Base-by-base conservation (phyloP, 495 filamentous ascomycete species). In the Talaromyces ruber region DNA sequence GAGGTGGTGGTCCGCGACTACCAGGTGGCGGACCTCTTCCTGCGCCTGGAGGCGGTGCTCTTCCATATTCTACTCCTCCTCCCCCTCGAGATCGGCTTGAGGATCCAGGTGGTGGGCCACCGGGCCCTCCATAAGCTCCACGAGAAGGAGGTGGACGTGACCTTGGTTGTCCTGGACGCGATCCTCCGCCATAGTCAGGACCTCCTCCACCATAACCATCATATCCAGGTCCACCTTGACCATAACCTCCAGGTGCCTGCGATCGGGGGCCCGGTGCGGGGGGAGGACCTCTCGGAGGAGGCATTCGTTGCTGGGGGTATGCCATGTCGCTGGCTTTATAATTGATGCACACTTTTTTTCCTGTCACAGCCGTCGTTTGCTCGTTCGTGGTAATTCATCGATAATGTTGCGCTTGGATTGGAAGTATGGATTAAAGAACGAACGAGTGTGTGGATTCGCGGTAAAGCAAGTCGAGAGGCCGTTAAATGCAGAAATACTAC, bases 221-320 rank as follows among this genome's bases (percentile, higher is more conserved):
- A 28, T 21, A 59, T 6, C 30, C 55, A 39, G 55, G 29, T 22
- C 55, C 32, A 12, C 26, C 26, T 28, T 28, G 22, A n/a, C 22
- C 51, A n/a, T 54, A 54, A 28, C 14, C 26, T 26, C 24, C 57
- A 18, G 57, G 22, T 8, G 25, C 32, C 6, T 59, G 57, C 32
- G 57, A 59, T 28, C 57, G 57, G 25, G 25, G 45, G 32, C 57
- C 57, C 18, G 58, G 43, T 26, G 32, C 58, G 24, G 58, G 28
- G 30, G 59, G 59, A 6, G 59, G 59, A 28, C 61, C 59, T 37
- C 66, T 61, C 8, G 69, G 66, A 50, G 71, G 67, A 65, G 69
- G 60, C 67, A 63, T 68, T 62, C 26, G 69, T 51, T 45, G 59
- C 25, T 47, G 37, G 43, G 59, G 59, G 18, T 60, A 60, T 30